Conservation (phyloP, 2,329 filamentous ascomycete genomes). For the Tolypocladium amazonense region DNA sequence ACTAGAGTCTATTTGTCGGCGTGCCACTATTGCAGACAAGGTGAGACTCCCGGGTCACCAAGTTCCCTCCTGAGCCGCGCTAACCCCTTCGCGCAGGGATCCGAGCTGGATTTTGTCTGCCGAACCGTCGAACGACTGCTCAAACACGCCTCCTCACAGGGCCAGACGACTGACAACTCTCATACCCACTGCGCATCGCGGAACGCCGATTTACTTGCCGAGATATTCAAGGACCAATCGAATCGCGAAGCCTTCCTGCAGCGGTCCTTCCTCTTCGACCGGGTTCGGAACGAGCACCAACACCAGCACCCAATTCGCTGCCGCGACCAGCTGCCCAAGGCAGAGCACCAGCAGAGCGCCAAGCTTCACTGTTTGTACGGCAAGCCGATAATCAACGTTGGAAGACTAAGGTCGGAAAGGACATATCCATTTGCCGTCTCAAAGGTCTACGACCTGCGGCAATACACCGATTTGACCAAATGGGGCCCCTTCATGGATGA, state of each 20-base stretch:
- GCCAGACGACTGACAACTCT: conserved; percentile 17
- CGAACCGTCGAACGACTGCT: conserved; percentile 34
- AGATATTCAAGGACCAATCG: conserved; percentile 31
- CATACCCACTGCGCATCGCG: conserved; percentile 33
- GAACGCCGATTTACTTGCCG: conserved; percentile 32
- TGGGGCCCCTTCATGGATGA: conserved; percentile 69
- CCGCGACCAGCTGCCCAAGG: neutral
- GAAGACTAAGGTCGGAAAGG: conserved; percentile 22
- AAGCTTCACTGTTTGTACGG: conserved; percentile 62
- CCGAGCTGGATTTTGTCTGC: conserved; percentile 37
- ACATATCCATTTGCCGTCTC: conserved; percentile 53
- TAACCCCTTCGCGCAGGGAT: conserved; percentile 16
- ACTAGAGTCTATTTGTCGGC: conserved; percentile 31
- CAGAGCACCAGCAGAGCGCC: conserved; percentile 51
- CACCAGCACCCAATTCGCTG: conserved; percentile 7
- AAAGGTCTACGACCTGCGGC: conserved; percentile 63
- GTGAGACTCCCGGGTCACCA: conserved; percentile 14
- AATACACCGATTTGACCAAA: conserved; percentile 47
- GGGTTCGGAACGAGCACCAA: conserved; percentile 32
- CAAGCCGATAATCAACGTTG: conserved; percentile 36
- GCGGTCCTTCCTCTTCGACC: conserved; percentile 51
- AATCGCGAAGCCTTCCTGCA: conserved; percentile 52
- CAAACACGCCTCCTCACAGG: conserved; percentile 27
- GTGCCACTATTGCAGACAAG: conserved; percentile 23
- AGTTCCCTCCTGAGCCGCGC: neutral